These are phyloP conservation scores for Fonsecaea erecta DNA, from an alignment of 2,329 filamentous ascomycete genomes.

Conservation along the genomic window DNA sequence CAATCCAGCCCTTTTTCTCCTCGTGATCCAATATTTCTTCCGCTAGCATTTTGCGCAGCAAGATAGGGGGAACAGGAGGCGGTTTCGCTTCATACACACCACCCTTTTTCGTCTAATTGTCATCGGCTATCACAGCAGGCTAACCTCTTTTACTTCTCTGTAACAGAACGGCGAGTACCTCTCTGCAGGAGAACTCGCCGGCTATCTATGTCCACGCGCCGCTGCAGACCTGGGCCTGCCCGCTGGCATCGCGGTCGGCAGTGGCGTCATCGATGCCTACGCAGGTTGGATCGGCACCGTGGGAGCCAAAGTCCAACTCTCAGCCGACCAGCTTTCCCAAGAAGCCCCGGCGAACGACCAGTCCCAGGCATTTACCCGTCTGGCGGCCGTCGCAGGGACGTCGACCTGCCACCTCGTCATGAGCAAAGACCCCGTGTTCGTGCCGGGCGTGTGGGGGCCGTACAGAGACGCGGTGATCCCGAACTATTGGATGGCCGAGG, in stretches of 20 bases:
- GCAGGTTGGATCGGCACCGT: conserved; percentile 99
- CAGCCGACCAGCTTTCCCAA: conserved; percentile 68
- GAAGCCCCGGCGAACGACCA: conserved; percentile 77
- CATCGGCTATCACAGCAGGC: not conserved
- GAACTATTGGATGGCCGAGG: conserved; percentile 94
- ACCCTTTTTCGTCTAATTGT: too few relatives aligned
- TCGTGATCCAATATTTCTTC: too few relatives aligned
- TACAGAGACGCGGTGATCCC: conserved; percentile 94
- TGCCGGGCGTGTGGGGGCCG: conserved; percentile 94
- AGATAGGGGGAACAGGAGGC: too few relatives aligned
- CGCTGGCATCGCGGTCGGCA: conserved; percentile 87
- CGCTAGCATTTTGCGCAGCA: too few relatives aligned
- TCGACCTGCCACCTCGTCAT: conserved; percentile 97
- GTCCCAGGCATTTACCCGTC: conserved; percentile 87
- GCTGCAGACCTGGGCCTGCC: conserved; percentile 82
- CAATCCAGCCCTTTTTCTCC: not conserved
- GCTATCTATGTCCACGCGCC: conserved; percentile 80
- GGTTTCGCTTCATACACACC: too few relatives aligned
- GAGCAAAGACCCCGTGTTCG: conserved; percentile 90
- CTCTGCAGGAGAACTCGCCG: conserved; percentile 90
- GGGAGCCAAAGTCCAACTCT: conserved; percentile 87
- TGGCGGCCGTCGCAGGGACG: conserved; percentile 93
- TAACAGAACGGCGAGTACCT: conserved; percentile 84
- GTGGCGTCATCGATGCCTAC: conserved; percentile 97
- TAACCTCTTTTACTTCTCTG: conserved; percentile 1